Evolutionary conservation across 768 basidiomycete genomes (phyloP).

Genomic region (Imleria badia): DNA sequence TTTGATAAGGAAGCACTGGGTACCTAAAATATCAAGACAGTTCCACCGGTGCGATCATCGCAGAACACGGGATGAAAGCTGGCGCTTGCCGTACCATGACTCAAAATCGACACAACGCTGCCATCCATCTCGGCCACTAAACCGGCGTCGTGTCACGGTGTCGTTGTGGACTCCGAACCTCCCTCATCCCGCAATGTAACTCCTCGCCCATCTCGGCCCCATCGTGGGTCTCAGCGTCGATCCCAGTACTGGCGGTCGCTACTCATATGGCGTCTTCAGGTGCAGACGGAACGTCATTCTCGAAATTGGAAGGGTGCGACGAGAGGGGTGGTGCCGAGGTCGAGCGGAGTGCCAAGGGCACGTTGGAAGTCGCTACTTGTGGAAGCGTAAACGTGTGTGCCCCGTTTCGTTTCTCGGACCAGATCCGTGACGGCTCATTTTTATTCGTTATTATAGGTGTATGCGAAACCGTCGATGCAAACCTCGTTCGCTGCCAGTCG

Average conservation of each 20-base stretch:
- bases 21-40: conserved; percentile 97
- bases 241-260: conserved; percentile 79
- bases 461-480: conserved; percentile 66
- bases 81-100: conserved; percentile 84
- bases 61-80: conserved; percentile 86
- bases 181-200: conserved; percentile 85
- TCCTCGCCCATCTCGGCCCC: conserved; percentile 89
- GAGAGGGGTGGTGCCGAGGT: conserved; percentile 63
- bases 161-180: conserved; percentile 97
- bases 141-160: conserved; percentile 95
- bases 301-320: conserved; percentile 88
- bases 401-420: neutral
- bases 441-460: conserved; percentile 57
- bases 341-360: conserved; percentile 86
- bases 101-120: conserved; percentile 91
- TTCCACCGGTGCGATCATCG: conserved; percentile 84
- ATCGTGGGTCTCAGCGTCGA: conserved; percentile 81
- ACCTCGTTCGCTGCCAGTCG: conserved; percentile 45
- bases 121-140: conserved; percentile 91
- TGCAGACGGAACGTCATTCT: conserved; percentile 84
- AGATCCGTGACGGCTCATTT: neutral
- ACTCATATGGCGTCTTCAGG: conserved; percentile 93
- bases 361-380: conserved; percentile 77
- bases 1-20: conserved; percentile 74
- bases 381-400: conserved; percentile 81